Conservation (phyloP, 768 basidiomycete species). For the Tricholoma hemisulphureum region DNA sequence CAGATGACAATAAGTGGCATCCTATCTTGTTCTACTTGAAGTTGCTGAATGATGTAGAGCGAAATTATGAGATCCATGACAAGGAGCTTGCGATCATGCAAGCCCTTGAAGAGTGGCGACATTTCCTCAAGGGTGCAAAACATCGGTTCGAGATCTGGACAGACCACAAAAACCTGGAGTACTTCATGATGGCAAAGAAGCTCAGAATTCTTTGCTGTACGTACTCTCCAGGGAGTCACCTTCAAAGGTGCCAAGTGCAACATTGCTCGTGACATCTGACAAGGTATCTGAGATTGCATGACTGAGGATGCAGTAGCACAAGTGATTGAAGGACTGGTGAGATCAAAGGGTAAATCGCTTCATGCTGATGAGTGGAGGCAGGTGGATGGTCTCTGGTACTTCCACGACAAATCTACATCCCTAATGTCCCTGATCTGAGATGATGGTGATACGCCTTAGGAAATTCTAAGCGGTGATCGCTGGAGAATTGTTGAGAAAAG, state of each 20-base stretch:
- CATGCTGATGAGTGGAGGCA: background rate
- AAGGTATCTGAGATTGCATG: too few relatives aligned
- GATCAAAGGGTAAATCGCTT: too few relatives aligned
- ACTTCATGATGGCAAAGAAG: too few relatives aligned
- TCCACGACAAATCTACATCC: constrained; percentile 10
- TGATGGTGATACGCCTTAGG: too few relatives aligned
- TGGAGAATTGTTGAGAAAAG: too few relatives aligned
- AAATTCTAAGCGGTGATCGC: too few relatives aligned
- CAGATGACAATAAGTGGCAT: constrained; percentile 13
- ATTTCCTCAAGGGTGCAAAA: constrained; percentile 16
- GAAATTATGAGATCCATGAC: constrained; percentile 42
- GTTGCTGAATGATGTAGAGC: constrained; percentile 28
- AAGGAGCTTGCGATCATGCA: constrained; percentile 45
- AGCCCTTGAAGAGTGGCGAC: constrained; percentile 22
- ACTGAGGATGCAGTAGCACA: too few relatives aligned
- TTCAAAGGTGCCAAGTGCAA: background rate
- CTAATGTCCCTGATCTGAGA: background rate
- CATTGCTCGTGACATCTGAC: background rate
- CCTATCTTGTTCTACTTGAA: constrained; percentile 40
- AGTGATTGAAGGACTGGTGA: too few relatives aligned
- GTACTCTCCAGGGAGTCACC: too few relatives aligned
- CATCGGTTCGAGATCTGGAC: constrained; percentile 22
- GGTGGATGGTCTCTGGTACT: constrained; percentile 10
- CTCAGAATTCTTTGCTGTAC: too few relatives aligned
- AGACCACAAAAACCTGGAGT: too few relatives aligned